Evolutionary conservation across 1,284 basidiomycete species (phyloP), one percentile per base, ranked within the genome.

Genomic region (Cryptococcus hybrid): DNA sequence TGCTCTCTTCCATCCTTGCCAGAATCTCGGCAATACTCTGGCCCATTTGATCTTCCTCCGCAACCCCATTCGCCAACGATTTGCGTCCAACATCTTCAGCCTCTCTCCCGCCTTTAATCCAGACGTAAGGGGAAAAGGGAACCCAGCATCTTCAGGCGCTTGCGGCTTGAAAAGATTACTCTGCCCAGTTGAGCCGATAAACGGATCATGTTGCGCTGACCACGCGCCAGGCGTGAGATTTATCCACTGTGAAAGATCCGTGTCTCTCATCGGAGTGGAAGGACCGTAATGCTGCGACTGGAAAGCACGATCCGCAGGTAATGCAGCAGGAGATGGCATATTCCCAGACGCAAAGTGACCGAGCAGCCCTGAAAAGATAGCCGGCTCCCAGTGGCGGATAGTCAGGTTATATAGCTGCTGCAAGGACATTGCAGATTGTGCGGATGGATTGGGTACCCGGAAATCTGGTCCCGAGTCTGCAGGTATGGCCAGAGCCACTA

Each of bases 341-440:
- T 46, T 54, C 13, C 55, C 53, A 0, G 59, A 58, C 7, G 59
- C 47, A 38, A 67, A 70, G n/a, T 56, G 47, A 2, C 68, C 57
- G 2, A 76, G 62, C 30, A 76, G 62, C 7, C 74, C 74, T 7
- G 70, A 66, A 56, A 76, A 71, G 55, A 76, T 70, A 13, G 59
- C 45, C 2, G 69, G 60, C 55, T 76, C 74, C 65, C 68, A 70
- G 6, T 68, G 69, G 2, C 67, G 65, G 6, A 76, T 57, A 4
- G 68, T 72, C 15, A 73, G 60, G 47, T 70, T 71, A 62, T 76
- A 76, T 1, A 74, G 61, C 24, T 68, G 62, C 50, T 74, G 71
- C 24, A 76, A 55, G 12, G 71, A 57, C 44, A 67, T 52, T 3
- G 73, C 60, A 9, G 69, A 62, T 36, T 70, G 61, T 1, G 68